phyloP scores from a whole-genome alignment of 306 rosid species.

The Quercus parvula region DNA sequence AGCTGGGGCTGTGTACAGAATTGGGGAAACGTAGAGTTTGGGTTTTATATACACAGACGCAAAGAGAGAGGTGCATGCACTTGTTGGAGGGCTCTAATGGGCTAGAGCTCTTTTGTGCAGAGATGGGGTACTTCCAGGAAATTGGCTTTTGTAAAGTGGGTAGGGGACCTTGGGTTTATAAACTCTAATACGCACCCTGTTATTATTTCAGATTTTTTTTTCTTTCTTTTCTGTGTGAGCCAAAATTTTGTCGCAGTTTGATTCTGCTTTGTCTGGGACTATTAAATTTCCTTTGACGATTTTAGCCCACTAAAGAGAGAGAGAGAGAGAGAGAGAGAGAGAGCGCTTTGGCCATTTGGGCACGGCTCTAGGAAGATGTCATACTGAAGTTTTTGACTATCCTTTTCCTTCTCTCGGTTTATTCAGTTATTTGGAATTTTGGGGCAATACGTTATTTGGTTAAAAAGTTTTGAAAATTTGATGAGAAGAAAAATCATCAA shows the following conservation, averaged over 20 bases:
- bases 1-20: neutral
- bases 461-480: too few relatives aligned
- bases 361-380: neutral
- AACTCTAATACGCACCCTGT: constrained; percentile 10
- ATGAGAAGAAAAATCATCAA: too few relatives aligned
- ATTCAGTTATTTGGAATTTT: too few relatives aligned
- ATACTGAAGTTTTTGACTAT: too few relatives aligned
- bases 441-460: too few relatives aligned
- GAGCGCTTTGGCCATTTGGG: neutral
- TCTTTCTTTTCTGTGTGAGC: constrained; percentile 6
- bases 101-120: neutral
- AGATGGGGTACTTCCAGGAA: constrained; percentile 58
- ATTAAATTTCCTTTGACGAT: constrained; percentile 21
- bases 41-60: constrained; percentile 9
- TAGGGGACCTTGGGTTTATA: neutral
- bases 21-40: neutral
- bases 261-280: constrained; percentile 23
- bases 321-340: too few relatives aligned
- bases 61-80: constrained; percentile 38
- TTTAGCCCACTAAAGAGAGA: constrained; percentile 8
- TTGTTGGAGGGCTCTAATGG: neutral
- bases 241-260: constrained; percentile 25
- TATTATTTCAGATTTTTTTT: neutral
- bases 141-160: constrained; percentile 34
- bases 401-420: too few relatives aligned